Base-by-base conservation (phyloP, 805 yeast genomes). In the Pichia exigua region DNA sequence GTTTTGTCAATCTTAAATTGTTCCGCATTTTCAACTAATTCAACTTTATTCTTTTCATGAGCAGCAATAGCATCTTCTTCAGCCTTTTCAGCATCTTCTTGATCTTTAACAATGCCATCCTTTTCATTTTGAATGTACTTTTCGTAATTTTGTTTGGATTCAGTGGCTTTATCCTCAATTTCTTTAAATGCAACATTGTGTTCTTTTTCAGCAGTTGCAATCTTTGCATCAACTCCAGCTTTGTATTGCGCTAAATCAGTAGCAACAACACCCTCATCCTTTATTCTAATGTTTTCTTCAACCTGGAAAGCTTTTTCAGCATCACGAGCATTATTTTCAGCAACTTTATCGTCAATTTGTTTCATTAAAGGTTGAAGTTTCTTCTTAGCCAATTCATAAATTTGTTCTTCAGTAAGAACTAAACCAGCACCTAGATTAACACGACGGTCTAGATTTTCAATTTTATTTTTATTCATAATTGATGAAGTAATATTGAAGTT, bases 351-450 rank as follows among this genome's bases (percentile, higher is more conserved):
- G 59, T 78, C 76, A 61, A 79, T 78, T 56, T 65, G 69, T 44
- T 73, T 70, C 60, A 79, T 67, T 40, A 78, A 74, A 6, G 84
- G 84, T 35, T 78, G 76, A 40, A 79, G 80, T 57, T 83, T 71
- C 56, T 69, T 69, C 41, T 76, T 75, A 22, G 83, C 83, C 60
- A 79, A 74, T 47, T 72, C 83, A 57, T 77, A 69, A 54, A 79
- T 73, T 62, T 78, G 81, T 50, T 73, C 74, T 57, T 79, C 81
- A 45, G 83, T 74, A 70, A 79, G 69, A 45, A 62, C 69, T 62
- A 78, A 70, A 20, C 83, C 83, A 44, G 76, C 73, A 50, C 84
- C 84, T 55, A 79, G 67, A 57, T 76, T 75, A 56, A 78, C 64
- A 24, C 73, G 63, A 63, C 76, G 71, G 56, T 75, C 73, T 2